Conservation (phyloP, 306 rosid species). For the Glycine tomentella region DNA sequence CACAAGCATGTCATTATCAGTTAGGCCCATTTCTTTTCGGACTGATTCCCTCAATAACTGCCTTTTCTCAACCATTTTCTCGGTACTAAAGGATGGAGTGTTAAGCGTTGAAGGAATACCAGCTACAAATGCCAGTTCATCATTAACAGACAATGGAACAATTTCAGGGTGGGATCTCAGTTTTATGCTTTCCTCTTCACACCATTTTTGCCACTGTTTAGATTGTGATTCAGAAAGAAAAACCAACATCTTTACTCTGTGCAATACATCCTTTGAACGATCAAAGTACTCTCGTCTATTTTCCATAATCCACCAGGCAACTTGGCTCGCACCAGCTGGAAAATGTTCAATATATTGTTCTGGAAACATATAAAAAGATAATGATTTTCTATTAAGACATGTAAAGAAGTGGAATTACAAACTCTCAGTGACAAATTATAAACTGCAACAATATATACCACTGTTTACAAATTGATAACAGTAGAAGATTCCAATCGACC, state of each 20-base stretch:
- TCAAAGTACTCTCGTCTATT: slow-evolving; percentile 92
- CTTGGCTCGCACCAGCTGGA: slow-evolving; percentile 98
- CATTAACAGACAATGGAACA: slow-evolving; percentile 86
- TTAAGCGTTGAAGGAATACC: slow-evolving; percentile 87
- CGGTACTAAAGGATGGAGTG: slow-evolving; percentile 77
- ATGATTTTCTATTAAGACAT: slow-evolving; percentile 16
- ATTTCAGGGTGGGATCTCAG: slow-evolving; percentile 79
- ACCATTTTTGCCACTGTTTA: slow-evolving; percentile 89
- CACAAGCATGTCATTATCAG: slow-evolving; percentile 84
- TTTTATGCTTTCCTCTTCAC: slow-evolving; percentile 84
- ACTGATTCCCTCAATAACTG: slow-evolving; percentile 74
- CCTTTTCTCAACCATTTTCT: slow-evolving; percentile 80
- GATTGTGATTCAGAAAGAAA: slow-evolving; percentile 89
- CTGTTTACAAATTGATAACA: slow-evolving; percentile 17
- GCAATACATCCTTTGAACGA: slow-evolving; percentile 79
- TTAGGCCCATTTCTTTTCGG: slow-evolving; percentile 88
- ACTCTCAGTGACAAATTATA: background rate
- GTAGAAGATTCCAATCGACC: background rate
- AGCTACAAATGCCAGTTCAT: slow-evolving; percentile 95
- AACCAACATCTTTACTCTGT: slow-evolving; percentile 80
- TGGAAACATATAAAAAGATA: slow-evolving; percentile 47
- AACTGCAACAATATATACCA: background rate
- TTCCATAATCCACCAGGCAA: slow-evolving; percentile 99
- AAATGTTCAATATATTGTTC: slow-evolving; percentile 84
- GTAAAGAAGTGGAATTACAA: slow-evolving; percentile 15